Percentiles rank a stretch among this genome's conserved stretches.
Evolutionary conservation across 805 yeast species (phyloP).

Genomic region (Scheffersomyces coipomensis): DNA sequence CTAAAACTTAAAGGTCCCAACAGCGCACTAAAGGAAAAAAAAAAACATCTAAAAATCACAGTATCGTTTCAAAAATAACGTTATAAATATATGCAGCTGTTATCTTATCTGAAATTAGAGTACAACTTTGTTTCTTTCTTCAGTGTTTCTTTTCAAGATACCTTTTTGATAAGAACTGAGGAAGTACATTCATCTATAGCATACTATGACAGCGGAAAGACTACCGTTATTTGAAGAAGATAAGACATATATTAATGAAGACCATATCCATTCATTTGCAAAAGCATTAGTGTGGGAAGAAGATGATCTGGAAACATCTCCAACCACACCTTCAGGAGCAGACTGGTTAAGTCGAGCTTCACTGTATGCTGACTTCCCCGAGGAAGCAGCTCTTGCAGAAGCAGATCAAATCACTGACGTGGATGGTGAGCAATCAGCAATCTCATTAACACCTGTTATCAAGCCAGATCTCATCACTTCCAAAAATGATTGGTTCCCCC

Average conservation of each 20-base stretch:
- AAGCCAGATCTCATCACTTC: conserved; percentile 20
- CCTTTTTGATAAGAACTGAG: too few relatives aligned
- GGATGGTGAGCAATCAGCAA: not conserved
- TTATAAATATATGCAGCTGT: too few relatives aligned
- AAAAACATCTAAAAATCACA: too few relatives aligned
- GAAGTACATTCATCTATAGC: too few relatives aligned
- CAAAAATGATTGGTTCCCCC: conserved; percentile 27
- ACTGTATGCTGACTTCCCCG: not conserved
- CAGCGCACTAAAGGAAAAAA: too few relatives aligned
- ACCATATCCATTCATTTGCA: conserved; percentile 39
- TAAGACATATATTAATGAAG: conserved; percentile 28
- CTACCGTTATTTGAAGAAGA: conserved; percentile 15
- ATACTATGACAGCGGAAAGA: too few relatives aligned
- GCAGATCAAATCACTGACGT: not conserved
- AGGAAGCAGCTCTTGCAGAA: not conserved
- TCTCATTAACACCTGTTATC: conserved; percentile 1
- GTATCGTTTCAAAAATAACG: too few relatives aligned
- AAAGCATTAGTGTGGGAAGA: conserved; percentile 39
- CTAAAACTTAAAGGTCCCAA: too few relatives aligned
- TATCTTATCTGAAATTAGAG: too few relatives aligned
- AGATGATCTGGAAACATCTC: conserved; percentile 11
- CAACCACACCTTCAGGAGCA: conserved; percentile 1
- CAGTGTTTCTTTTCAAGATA: too few relatives aligned
- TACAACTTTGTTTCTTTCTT: too few relatives aligned
- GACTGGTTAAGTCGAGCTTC: not conserved